phyloP scores from a whole-genome alignment of 176 grass and related monocot genomes.

The Juncus inflexus region DNA sequence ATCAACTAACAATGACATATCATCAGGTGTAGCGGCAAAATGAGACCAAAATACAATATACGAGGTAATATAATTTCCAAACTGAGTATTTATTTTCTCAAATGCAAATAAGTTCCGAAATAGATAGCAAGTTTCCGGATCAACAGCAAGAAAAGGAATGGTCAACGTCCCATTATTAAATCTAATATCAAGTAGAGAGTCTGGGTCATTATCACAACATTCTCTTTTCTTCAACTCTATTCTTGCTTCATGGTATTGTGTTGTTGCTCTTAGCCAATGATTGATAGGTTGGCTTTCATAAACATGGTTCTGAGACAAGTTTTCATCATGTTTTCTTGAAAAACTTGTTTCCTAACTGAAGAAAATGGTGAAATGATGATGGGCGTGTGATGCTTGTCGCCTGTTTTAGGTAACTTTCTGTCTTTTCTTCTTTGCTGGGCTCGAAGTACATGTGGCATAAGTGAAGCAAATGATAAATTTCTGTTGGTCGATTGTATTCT shows the following conservation, averaged over 20 bases:
- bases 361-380: too few species aligned
- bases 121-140: conserved; percentile 14
- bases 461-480: background rate
- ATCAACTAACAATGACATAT: conserved; percentile 21
- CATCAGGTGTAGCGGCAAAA: background rate
- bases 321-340: background rate
- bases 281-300: background rate
- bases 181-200: conserved; percentile 28
- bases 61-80: conserved; percentile 27
- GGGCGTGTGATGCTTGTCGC: too few species aligned
- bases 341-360: too few species aligned
- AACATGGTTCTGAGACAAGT: background rate
- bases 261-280: background rate
- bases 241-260: conserved; percentile 5
- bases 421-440: background rate
- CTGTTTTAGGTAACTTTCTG: too few species aligned
- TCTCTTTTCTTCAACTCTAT: background rate
- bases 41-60: conserved; percentile 27
- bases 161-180: conserved; percentile 17
- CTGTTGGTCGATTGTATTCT: background rate
- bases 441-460: background rate
- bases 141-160: conserved; percentile 28
- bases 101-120: conserved; percentile 25
- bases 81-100: conserved; percentile 9
- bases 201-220: background rate